Base-by-base conservation (phyloP, 495 filamentous ascomycete species). In the Letharia lupina region DNA sequence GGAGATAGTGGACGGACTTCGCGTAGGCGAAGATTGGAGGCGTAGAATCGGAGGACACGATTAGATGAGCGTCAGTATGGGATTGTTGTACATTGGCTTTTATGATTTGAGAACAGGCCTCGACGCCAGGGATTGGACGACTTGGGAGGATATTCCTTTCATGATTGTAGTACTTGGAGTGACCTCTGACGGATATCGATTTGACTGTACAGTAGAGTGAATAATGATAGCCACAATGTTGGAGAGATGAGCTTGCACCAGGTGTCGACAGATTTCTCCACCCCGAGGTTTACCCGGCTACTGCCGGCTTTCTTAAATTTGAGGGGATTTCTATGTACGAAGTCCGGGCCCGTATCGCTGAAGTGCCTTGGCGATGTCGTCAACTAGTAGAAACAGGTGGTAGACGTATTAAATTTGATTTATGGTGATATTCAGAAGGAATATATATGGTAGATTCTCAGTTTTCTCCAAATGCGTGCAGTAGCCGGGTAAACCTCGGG, bases 21-120 rank as follows among this genome's bases (percentile, higher is more conserved):
- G 87, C 59, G 82, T 91, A 37, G 87, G 88, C 31, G 91, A 96
- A 68, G 91, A 96, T 73, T 96, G 90, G 90, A 80, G 79, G 64
- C 82, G 88, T 69, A 80, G 91, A 64, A 84, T 93, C 67, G 82
- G 82, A 70, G 88, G 87, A 60, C 80, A 80, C 73, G 89, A 91
- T 71, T 93, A 81, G 82, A 64, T 37, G 50, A 45, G 11, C 0
- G 44, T 31, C 5, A 61, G 33, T 48, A 20, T 47, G 28, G 35
- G 16, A 31, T 61, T 31, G 33, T 47, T 60, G 11, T 52, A 35
- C 15, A 28, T 52, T 61, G 57, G 44, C 16, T 61, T 61, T 62
- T 3, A 37, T 37, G 65, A 40, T 59, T 45, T 48, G 15, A 39
- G 44, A 23, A 40, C 28, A 10, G 44, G 23, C 50, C 4, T 44